These are phyloP conservation scores for Suillus alpinus DNA, from an alignment of 768 basidiomycete species.

Conservation along the genomic window DNA sequence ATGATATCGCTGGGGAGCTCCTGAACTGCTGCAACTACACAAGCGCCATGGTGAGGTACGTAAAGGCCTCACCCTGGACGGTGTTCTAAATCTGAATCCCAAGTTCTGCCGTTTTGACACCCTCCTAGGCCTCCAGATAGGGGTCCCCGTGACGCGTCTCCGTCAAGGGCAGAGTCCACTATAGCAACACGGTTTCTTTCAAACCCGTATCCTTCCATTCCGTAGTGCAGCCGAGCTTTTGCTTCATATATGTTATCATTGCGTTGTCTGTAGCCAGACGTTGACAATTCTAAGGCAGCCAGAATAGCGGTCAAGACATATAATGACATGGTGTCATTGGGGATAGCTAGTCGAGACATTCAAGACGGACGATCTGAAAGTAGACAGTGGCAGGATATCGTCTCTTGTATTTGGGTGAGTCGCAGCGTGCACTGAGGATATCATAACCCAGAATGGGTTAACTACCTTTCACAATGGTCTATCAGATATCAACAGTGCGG, in stretches of 20 bases:
- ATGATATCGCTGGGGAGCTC: constrained; percentile 33
- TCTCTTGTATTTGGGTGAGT: constrained; percentile 74
- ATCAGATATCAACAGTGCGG: background rate
- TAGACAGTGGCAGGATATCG: constrained; percentile 63
- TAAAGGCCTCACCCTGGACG: constrained; percentile 80
- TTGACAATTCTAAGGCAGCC: constrained; percentile 54
- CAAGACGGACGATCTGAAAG: constrained; percentile 60
- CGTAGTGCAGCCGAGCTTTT: constrained; percentile 46
- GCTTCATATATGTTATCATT: constrained; percentile 57
- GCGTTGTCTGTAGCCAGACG: constrained; percentile 43
- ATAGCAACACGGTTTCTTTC: constrained; percentile 71
- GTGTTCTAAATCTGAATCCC: constrained; percentile 81
- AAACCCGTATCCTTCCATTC: constrained; percentile 71
- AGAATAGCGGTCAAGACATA: constrained; percentile 68
- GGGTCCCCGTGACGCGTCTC: constrained; percentile 69
- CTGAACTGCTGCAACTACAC: constrained; percentile 47
- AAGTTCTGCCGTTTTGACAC: constrained; percentile 73
- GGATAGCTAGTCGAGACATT: constrained; percentile 71
- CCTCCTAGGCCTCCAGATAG: constrained; percentile 58
- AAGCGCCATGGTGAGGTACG: constrained; percentile 60
- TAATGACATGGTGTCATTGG: constrained; percentile 66
- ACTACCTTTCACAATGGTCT: constrained; percentile 28
- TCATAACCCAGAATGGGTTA: constrained; percentile 58
- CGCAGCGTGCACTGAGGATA: constrained; percentile 63
- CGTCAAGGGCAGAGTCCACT: constrained; percentile 85